Conservation (phyloP, 345 rosid species). For the Acer saccharum region DNA sequence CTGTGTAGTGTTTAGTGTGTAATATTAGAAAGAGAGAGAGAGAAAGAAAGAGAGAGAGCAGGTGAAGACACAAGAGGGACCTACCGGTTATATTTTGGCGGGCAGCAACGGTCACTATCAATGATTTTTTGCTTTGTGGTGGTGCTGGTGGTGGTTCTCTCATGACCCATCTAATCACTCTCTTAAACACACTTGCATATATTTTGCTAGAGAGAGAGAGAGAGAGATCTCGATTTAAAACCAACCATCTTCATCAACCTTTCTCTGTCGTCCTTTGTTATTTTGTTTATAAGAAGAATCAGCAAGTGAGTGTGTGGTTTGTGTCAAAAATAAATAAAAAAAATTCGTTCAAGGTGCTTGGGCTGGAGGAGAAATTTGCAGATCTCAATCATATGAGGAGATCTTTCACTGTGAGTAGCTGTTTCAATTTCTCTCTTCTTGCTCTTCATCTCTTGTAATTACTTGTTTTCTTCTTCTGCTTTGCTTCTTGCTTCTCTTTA, state of each 20-base stretch:
- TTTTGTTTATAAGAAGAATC: constrained; percentile 19
- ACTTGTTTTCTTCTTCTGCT: background rate
- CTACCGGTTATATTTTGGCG: constrained; percentile 77
- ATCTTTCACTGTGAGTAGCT: constrained; percentile 67
- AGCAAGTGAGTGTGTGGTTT: constrained; percentile 13
- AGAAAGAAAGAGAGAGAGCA: constrained; percentile 29
- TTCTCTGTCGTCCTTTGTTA: constrained; percentile 19
- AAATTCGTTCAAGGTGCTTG: constrained; percentile 13
- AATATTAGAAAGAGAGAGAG: constrained; percentile 21
- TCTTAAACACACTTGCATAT: constrained; percentile 22
- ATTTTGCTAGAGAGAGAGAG: constrained; percentile 28
- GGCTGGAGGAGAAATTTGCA: constrained; percentile 38
- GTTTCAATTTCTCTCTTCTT: constrained; percentile 3
- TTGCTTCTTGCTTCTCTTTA: constrained; percentile 5
- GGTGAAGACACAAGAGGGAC: constrained; percentile 62
- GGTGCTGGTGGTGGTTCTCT: constrained; percentile 49
- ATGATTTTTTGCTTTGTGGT: constrained; percentile 52
- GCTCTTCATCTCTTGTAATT: background rate
- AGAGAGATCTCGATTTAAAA: constrained; percentile 36
- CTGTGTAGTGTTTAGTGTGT: constrained; percentile 1
- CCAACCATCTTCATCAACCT: constrained; percentile 27
- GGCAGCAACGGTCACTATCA: constrained; percentile 78
- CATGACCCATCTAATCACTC: constrained; percentile 55
- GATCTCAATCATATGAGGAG: constrained; percentile 88
- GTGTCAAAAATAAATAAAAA: background rate